Conservation (phyloP, 1,139 yeast species). For the Wickerhamomyces sp. region DNA sequence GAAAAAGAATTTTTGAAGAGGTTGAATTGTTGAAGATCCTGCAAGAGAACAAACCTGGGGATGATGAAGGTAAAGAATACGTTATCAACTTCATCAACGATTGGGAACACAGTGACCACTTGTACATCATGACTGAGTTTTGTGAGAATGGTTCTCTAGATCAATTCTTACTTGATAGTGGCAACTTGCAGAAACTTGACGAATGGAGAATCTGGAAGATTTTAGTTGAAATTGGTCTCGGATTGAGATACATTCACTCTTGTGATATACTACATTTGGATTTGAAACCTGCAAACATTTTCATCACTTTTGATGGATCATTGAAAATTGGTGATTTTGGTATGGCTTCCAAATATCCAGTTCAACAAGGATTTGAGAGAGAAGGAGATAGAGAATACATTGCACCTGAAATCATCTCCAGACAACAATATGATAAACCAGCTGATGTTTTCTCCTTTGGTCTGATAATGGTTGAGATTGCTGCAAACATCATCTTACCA, state of each 20-base stretch:
- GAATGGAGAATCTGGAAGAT: constrained; percentile 99
- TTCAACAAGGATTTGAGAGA: constrained; percentile 57
- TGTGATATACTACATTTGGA: constrained; percentile 77
- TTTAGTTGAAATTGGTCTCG: constrained; percentile 72
- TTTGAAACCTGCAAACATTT: constrained; percentile 90
- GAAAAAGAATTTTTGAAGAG: constrained; percentile 49
- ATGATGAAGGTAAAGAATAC: constrained; percentile 76
- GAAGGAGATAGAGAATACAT: constrained; percentile 98
- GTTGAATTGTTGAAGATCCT: constrained; percentile 46
- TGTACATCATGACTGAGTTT: constrained; percentile 89
- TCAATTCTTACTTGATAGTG: constrained; percentile 73
- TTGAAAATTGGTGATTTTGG: constrained; percentile 63
- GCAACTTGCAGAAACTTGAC: constrained; percentile 69
- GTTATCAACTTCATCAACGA: constrained; percentile 76
- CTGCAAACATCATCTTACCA: constrained; percentile 91
- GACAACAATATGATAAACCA: constrained; percentile 78
- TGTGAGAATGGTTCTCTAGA: constrained; percentile 94
- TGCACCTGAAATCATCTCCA: constrained; percentile 91
- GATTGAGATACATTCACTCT: constrained; percentile 75
- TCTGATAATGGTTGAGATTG: constrained; percentile 86
- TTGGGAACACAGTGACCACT: constrained; percentile 68
- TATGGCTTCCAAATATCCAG: constrained; percentile 55
- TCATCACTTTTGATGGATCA: constrained; percentile 91
- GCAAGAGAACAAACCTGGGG: constrained; percentile 35
- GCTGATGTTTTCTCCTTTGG: constrained; percentile 96